Conservation (phyloP, 352 stramenopile genomes). For the Phytophthora sansomeana region DNA sequence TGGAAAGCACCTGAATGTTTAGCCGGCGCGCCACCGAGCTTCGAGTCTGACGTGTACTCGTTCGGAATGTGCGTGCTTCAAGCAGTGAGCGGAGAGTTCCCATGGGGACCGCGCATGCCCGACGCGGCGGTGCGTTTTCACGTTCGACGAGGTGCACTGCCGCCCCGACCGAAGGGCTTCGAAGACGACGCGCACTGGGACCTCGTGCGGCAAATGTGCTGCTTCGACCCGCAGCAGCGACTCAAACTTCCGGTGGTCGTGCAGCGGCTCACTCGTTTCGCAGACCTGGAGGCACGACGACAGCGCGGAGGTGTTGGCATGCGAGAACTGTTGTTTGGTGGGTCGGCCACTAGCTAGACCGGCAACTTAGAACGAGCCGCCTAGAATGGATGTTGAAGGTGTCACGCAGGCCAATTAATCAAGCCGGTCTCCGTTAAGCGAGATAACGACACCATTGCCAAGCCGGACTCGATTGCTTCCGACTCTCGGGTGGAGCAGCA, state of each 20-base stretch:
- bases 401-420: slow-evolving; percentile 3
- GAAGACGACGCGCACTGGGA: slow-evolving; percentile 40
- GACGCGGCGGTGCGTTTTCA: slow-evolving; percentile 43
- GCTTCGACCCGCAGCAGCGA: slow-evolving; percentile 39
- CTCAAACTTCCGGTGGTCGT: slow-evolving; percentile 43
- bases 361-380: too few species aligned
- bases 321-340: slow-evolving; percentile 35
- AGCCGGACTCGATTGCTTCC: slow-evolving; percentile 2
- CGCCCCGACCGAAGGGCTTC: slow-evolving; percentile 30
- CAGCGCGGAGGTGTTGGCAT: slow-evolving; percentile 31
- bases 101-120: slow-evolving; percentile 35
- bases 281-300: slow-evolving; percentile 32
- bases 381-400: neutral
- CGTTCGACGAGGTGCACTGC: slow-evolving; percentile 31
- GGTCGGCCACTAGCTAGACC: slow-evolving; percentile 25
- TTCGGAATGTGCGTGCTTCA: slow-evolving; percentile 50
- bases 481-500: neutral
- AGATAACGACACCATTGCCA: slow-evolving; percentile 18
- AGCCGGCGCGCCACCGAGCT: slow-evolving; percentile 19
- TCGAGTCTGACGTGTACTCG: slow-evolving; percentile 46
- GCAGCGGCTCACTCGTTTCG: slow-evolving; percentile 39
- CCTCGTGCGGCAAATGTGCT: slow-evolving; percentile 41
- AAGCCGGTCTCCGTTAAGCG: slow-evolving; percentile 6
- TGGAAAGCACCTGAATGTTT: slow-evolving; percentile 46
- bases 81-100: slow-evolving; percentile 35